phyloP scores from a whole-genome alignment of 805 yeast genomes.

The Diddensiella santjacobensis region DNA sequence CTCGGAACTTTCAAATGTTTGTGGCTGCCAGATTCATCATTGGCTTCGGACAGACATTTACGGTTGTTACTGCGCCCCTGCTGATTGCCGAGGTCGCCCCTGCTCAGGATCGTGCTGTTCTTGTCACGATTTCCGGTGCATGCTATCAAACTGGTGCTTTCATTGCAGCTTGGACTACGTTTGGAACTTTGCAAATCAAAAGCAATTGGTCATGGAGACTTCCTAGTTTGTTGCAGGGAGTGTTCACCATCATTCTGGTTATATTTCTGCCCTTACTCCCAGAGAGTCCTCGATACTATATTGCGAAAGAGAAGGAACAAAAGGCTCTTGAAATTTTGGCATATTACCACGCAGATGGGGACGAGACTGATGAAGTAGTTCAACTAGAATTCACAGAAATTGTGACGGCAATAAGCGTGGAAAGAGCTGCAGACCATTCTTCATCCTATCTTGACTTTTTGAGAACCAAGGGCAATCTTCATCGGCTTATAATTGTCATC shows the following conservation, averaged over 20 bases:
- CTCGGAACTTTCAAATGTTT: constrained; percentile 9
- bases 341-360: constrained; percentile 30
- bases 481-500: constrained; percentile 14
- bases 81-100: constrained; percentile 20
- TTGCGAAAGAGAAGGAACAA: constrained; percentile 45
- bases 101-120: constrained; percentile 20
- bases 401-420: constrained; percentile 7
- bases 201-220: constrained; percentile 25
- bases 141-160: constrained; percentile 34
- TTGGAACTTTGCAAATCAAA: constrained; percentile 3
- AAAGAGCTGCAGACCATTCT: constrained; percentile 2
- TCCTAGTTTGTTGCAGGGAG: constrained; percentile 37
- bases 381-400: constrained; percentile 23
- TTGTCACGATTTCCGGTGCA: constrained; percentile 12
- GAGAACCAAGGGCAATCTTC: constrained; percentile 12
- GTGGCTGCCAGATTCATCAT: constrained; percentile 22
- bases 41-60: constrained; percentile 20
- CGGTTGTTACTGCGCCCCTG: constrained; percentile 18
- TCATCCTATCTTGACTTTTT: constrained; percentile 18
- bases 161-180: constrained; percentile 9
- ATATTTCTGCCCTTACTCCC: constrained; percentile 33
- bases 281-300: constrained; percentile 32
- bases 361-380: constrained; percentile 6
- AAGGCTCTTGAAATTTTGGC: constrained; percentile 40
- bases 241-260: constrained; percentile 33